Evolutionary conservation across 2,329 filamentous ascomycete genomes (phyloP), one percentile per base, ranked within the genome.

Genomic region (Nemania diffusa): DNA sequence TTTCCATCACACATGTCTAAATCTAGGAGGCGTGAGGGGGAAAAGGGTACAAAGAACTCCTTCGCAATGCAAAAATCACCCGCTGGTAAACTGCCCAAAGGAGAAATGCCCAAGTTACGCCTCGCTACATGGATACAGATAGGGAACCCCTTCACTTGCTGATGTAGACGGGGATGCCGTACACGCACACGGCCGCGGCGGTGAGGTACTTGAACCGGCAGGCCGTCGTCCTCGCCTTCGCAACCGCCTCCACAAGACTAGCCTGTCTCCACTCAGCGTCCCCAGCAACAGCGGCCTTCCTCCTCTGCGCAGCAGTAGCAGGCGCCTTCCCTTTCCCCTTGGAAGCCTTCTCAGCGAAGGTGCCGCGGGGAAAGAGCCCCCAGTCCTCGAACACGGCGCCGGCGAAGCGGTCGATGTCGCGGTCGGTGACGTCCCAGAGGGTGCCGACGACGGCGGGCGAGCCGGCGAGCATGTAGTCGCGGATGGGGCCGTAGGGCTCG

Each of bases 351-450:
- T 78, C 76, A 69, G 83, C 69, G 67, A 80, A 85, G 7, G 83
- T 78, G 65, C 85, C 85, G 78, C 73, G 73, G 1, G 79, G 76
- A 60, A 92, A 82, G 6, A 99, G 79, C 0, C 96, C 96, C 96
- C 96, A 99, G 73, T 91, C 86, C 77, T 96, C 92, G 77, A 97
- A 92, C 2, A 92, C 84, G 27, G 87, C 85, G 37, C 91, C 89
- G 0, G 94, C 92, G 78, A 97, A 97, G 20, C 94, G 91, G 81
- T 99, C 97, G 78, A 97, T 97, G 78, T 99, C 96, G 75, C 92
- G 92, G 78, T 99, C 96, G 9, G 96, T 99, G 57, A 99, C 96
- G 79, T 99, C 96, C 96, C 96, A 99, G 42, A 99, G 84, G 17
- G 94, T 97, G 52, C 94, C 96, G 1, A 98, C 90, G 9, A 98